phyloP scores from a whole-genome alignment of 2,329 filamentous ascomycete species.

The Colletotrichum sidae region DNA sequence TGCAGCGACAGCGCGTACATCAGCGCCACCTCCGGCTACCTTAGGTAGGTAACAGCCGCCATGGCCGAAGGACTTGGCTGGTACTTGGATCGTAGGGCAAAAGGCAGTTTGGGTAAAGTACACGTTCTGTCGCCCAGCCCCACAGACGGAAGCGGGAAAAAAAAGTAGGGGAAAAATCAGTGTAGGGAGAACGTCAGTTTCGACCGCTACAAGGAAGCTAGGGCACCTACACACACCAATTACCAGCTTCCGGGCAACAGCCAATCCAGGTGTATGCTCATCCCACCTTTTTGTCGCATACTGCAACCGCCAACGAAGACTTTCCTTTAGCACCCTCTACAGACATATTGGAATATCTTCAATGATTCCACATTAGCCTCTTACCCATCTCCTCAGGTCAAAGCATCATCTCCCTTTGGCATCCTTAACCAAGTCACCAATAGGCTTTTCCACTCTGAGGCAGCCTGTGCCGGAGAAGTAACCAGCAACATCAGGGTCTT shows the following conservation, averaged over 20 bases:
- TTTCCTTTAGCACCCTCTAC: neutral
- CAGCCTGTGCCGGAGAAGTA: neutral
- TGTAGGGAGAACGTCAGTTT: too few relatives aligned
- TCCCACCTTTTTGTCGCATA: constrained; percentile 24
- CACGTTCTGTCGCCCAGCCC: too few relatives aligned
- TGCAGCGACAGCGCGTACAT: constrained; percentile 27
- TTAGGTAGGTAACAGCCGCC: constrained; percentile 29
- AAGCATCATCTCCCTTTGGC: constrained; percentile 3
- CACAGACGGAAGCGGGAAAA: too few relatives aligned
- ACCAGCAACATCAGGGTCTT: neutral
- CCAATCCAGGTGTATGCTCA: neutral
- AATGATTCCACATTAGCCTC: constrained; percentile 24
- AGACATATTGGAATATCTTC: neutral
- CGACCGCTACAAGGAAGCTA: too few relatives aligned
- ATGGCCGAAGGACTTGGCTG: neutral
- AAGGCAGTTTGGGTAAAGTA: too few relatives aligned
- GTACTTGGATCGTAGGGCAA: neutral
- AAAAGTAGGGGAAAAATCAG: too few relatives aligned
- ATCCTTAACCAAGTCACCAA: constrained; percentile 7
- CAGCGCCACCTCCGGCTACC: constrained; percentile 19
- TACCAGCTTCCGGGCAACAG: too few relatives aligned
- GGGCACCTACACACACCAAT: too few relatives aligned
- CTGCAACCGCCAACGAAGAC: neutral
- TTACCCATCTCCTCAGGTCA: constrained; percentile 16
- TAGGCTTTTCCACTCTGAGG: neutral